Base-by-base conservation (phyloP, 2,329 filamentous ascomycete genomes). In the Furcasterigmium furcatum region DNA sequence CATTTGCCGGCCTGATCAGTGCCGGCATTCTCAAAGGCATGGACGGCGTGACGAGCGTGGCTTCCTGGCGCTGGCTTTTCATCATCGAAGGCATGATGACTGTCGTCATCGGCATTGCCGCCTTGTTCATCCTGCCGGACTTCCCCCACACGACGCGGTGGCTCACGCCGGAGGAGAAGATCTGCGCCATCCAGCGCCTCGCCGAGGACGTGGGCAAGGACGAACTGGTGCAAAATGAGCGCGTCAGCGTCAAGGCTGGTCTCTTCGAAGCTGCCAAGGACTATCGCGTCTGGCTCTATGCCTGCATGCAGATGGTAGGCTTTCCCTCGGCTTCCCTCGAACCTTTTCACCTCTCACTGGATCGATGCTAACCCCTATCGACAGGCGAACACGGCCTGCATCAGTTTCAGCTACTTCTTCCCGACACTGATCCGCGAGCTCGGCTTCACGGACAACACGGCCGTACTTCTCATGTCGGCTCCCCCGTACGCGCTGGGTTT, bases 11-110 rank as follows among this genome's bases (percentile, higher is more conserved):
- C n/a, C 66, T 84, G 7, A 64, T 84, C 14, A 80, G 80, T 2
- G 74, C 74, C 24, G 80, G 71, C 16, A 76, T 84, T 4, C 52
- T 65, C 43, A 73, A 77, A 25, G 75, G 80, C 54, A 80, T 84
- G 73, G 57, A 70, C 2, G 75, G 76, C 4, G 55, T 66, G 10
- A 30, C 18, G 4, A 59, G 63, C 22, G 74, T 80, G 9, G 59
- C 65, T 39, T 85, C 84, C 1, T 91, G 87, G 88, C 72, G 79
- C 2, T n/a, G n/a, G n/a, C n/a, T n/a, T n/a, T n/a, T n/a, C n/a
- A n/a, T n/a, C n/a, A n/a, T n/a, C n/a, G n/a, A n/a, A n/a, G n/a
- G n/a, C n/a, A n/a, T n/a, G n/a, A n/a, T n/a, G n/a, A n/a, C n/a
- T n/a, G n/a, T n/a, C n/a, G n/a, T n/a, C n/a, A n/a, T n/a, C n/a